Evolutionary conservation across 2,329 filamentous ascomycete genomes (phyloP).

Genomic region (Aciculosporium take): DNA sequence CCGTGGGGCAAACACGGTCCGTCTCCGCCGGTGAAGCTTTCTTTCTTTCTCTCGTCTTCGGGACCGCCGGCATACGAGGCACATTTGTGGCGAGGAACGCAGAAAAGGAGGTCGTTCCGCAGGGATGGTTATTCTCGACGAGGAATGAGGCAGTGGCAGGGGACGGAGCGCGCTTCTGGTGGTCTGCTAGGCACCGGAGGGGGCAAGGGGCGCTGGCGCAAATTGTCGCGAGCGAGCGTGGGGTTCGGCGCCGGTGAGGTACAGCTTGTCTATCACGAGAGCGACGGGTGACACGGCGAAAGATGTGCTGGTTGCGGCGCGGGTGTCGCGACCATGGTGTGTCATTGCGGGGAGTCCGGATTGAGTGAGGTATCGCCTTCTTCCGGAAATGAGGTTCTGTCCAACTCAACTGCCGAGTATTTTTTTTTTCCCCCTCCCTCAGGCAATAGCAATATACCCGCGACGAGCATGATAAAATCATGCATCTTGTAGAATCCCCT

Average conservation of each 20-base stretch:
- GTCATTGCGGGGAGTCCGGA: slow-evolving; percentile 11
- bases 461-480: too few relatives aligned
- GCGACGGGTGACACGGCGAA: slow-evolving; percentile 15
- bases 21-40: slow-evolving; percentile 8
- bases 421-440: too few relatives aligned
- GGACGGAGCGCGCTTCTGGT: slow-evolving; percentile 17
- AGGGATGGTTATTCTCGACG: slow-evolving; percentile 15
- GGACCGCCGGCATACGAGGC: slow-evolving; percentile 16
- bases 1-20: slow-evolving; percentile 17
- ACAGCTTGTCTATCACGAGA: slow-evolving; percentile 17
- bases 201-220: too few relatives aligned
- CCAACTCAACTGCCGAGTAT: too few relatives aligned
- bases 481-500: too few relatives aligned
- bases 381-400: not conserved
- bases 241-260: slow-evolving; percentile 12
- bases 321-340: slow-evolving; percentile 22
- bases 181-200: slow-evolving; percentile 15
- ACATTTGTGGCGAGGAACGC: slow-evolving; percentile 13
- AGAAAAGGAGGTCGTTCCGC: slow-evolving; percentile 12
- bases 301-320: slow-evolving; percentile 22
- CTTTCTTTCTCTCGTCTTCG: slow-evolving; percentile 11
- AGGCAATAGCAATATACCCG: too few relatives aligned
- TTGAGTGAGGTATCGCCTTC: slow-evolving; percentile 1
- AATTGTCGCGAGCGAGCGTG: slow-evolving; percentile 21
- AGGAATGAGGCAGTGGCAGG: too few relatives aligned